Percentiles rank a stretch among this genome's conserved stretches.
phyloP scores from a whole-genome alignment of 2,329 filamentous ascomycete species.

The Colletotrichum tabaci region DNA sequence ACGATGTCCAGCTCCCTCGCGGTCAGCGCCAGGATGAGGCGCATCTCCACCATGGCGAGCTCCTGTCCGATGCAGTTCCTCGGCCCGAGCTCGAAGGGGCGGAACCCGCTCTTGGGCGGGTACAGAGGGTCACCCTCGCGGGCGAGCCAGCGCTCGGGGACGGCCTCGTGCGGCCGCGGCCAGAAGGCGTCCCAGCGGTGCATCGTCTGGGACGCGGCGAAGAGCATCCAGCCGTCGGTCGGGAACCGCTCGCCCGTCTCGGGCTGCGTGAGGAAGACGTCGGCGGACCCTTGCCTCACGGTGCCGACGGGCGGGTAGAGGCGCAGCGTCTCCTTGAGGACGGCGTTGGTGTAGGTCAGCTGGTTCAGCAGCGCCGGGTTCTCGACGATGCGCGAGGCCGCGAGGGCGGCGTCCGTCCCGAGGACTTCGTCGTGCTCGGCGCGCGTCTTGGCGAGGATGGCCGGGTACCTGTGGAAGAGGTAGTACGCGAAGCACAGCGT shows the following conservation, averaged over 20 bases:
- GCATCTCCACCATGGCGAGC: slow-evolving; percentile 67
- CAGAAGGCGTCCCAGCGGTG: slow-evolving; percentile 55
- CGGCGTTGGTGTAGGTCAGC: slow-evolving; percentile 65
- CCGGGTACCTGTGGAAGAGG: slow-evolving; percentile 45
- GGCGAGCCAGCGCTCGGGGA: slow-evolving; percentile 60
- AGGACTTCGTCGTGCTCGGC: slow-evolving; percentile 59
- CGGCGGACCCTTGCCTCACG: slow-evolving; percentile 53
- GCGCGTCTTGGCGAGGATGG: slow-evolving; percentile 44
- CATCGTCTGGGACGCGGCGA: slow-evolving; percentile 44
- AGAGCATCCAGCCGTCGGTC: slow-evolving; percentile 54
- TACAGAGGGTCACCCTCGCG: slow-evolving; percentile 51
- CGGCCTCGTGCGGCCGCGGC: slow-evolving; percentile 55
- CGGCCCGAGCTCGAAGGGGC: slow-evolving; percentile 68
- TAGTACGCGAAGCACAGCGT: slow-evolving; percentile 48
- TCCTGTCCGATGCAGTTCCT: slow-evolving; percentile 70
- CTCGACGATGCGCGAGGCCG: slow-evolving; percentile 56
- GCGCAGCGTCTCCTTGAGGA: slow-evolving; percentile 68
- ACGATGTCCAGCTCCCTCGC: slow-evolving; percentile 65
- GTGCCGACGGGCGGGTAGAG: slow-evolving; percentile 64
- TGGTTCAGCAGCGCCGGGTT: slow-evolving; percentile 64
- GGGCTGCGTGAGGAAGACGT: slow-evolving; percentile 57
- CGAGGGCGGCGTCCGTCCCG: slow-evolving; percentile 55
- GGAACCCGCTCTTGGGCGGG: slow-evolving; percentile 62
- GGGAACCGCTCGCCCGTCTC: slow-evolving; percentile 59
- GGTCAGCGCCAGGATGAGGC: slow-evolving; percentile 64